These are phyloP conservation scores for Macrocystidia cucumis DNA, from an alignment of 1,284 basidiomycete genomes.

Conservation along the genomic window DNA sequence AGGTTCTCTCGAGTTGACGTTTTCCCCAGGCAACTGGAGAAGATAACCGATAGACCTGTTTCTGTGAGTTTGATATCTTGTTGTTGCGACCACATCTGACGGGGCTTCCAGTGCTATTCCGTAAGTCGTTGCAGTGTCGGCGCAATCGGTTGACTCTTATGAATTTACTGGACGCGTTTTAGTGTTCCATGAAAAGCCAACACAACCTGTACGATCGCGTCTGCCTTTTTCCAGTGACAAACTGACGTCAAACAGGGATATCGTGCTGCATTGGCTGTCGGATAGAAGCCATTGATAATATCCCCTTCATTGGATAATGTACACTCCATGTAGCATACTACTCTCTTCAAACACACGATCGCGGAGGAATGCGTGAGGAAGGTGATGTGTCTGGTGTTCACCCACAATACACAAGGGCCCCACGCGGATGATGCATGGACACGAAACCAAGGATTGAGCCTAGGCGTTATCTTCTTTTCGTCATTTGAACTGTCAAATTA, in stretches of 20 bases:
- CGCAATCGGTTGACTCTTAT: too few species aligned
- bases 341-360: neutral
- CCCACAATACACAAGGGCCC: too few species aligned
- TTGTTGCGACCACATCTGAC: conserved; percentile 10
- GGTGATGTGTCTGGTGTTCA: too few species aligned
- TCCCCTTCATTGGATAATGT: too few species aligned
- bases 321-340: too few species aligned
- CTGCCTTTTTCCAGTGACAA: neutral
- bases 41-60: conserved; percentile 77
- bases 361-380: too few species aligned
- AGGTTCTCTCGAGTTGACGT: conserved; percentile 5
- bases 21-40: conserved; percentile 60
- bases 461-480: conserved; percentile 53
- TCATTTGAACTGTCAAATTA: conserved; percentile 79
- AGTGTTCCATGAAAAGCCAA: conserved; percentile 93
- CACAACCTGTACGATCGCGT: conserved; percentile 69
- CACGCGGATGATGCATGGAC: too few species aligned
- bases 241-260: conserved; percentile 39
- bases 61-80: conserved; percentile 50
- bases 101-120: conserved; percentile 61
- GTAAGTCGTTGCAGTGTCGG: conserved; percentile 36
- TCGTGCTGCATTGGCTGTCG: conserved; percentile 68
- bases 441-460: neutral
- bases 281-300: conserved; percentile 48
- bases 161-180: conserved; percentile 8